These are phyloP conservation scores for Suillus weaverae DNA, from an alignment of 768 basidiomycete genomes.

Conservation along the genomic window DNA sequence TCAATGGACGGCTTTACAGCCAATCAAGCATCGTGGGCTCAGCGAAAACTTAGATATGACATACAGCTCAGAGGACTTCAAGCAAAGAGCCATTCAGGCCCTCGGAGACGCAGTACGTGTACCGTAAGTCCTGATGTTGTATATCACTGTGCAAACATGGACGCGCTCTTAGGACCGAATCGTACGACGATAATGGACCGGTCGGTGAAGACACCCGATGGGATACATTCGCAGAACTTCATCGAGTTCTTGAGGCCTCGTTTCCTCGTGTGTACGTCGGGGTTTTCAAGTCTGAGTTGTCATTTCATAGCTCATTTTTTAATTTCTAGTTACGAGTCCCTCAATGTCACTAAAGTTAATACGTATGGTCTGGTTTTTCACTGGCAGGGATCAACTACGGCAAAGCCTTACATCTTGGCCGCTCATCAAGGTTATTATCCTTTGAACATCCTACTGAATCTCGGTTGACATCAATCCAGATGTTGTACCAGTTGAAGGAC, in stretches of 20 bases:
- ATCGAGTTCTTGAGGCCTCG: slow-evolving; percentile 27
- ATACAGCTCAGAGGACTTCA: slow-evolving; percentile 35
- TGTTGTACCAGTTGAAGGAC: slow-evolving; percentile 61
- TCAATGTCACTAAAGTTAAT: slow-evolving; percentile 55
- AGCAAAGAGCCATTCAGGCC: slow-evolving; percentile 27
- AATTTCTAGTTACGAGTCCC: slow-evolving; percentile 41
- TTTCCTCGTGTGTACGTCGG: slow-evolving; percentile 59
- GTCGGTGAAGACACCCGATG: slow-evolving; percentile 44
- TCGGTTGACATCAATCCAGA: slow-evolving; percentile 37
- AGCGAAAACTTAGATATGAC: slow-evolving; percentile 28
- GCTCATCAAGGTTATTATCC: slow-evolving; percentile 44
- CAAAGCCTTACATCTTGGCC: slow-evolving; percentile 53
- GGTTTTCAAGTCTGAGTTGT: not conserved
- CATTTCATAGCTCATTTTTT: not conserved
- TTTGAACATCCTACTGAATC: not conserved
- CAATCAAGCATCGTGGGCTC: slow-evolving; percentile 26
- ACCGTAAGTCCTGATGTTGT: slow-evolving; percentile 28
- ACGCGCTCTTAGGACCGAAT: slow-evolving; percentile 39
- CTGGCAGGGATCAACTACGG: slow-evolving; percentile 51
- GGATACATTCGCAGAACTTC: slow-evolving; percentile 15
- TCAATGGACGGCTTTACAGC: slow-evolving; percentile 31
- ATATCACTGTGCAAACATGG: not conserved
- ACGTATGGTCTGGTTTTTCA: slow-evolving; percentile 57
- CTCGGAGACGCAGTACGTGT: slow-evolving; percentile 37
- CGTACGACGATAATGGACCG: slow-evolving; percentile 43